Evolutionary conservation across 2,329 filamentous ascomycete genomes (phyloP), one percentile per base, ranked within the genome.

Genomic region (Ceratocystiopsis brevicomis): DNA sequence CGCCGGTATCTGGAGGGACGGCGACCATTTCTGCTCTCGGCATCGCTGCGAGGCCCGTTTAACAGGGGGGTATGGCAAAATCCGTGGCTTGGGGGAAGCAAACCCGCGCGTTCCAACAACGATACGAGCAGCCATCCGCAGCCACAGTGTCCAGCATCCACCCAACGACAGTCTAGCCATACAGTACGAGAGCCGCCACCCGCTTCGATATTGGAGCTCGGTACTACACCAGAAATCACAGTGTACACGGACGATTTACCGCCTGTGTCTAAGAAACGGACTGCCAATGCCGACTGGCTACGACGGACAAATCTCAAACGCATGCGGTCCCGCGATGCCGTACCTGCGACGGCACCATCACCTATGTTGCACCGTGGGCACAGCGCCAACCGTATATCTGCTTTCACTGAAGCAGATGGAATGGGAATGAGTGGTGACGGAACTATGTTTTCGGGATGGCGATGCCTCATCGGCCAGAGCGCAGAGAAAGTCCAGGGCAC

Each of bases 31-130:
- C 62, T 86, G 3, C 55, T 76, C 3, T 78, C 79, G 13, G 70
- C 78, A 8, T 57, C 60, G 6, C 60, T 83, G 3, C 66, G 60
- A 46, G 79, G 78, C 0, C 79, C 78, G 0, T 79, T 82, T 30
- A 9, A 30, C 49, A 63, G 67, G 38, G 55, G 52, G 44, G 53
- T 58, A 18, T 74, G 69, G 69, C 51, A 54, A 32, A 71, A 73
- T 48, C 70, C 70, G 14, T 73, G 70, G 70, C 53, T 56, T 37
- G 60, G 62, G 61, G 11, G 25, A 30, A 10, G 25, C 25, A 30
- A 30, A 8, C 2, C 4, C 10, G 25, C 25, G 25, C 25, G 25
- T 6, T 30, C 25, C 25, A 30, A 11, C 25, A 10, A 30, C 25
- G 5, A 30, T 11, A 9, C 10, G 25, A 30, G 25, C 25, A 30